A percentile compares a stretch with the other conserved stretches of the same genome.
phyloP scores from a whole-genome alignment of 345 rosid genomes.

The Lepidium aucheri region DNA sequence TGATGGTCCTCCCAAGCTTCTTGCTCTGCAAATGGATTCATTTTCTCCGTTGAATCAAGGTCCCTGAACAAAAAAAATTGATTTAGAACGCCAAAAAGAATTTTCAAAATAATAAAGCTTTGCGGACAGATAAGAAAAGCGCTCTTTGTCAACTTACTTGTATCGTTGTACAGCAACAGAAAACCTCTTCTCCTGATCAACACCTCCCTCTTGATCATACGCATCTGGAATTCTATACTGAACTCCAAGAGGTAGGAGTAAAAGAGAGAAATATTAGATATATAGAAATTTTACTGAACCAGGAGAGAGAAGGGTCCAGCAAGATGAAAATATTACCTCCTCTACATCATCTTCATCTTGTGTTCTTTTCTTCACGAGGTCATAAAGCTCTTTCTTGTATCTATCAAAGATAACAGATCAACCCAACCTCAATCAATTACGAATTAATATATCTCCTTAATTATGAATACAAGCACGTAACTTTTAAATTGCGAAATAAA shows the following conservation, averaged over 20 bases:
- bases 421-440: slow-evolving; percentile 1
- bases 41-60: slow-evolving; percentile 59
- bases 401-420: slow-evolving; percentile 34
- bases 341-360: slow-evolving; percentile 55
- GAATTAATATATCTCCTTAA: neutral
- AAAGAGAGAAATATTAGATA: slow-evolving; percentile 9
- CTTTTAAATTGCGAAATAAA: neutral
- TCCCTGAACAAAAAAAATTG: slow-evolving; percentile 35
- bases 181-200: slow-evolving; percentile 91
- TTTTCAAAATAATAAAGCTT: neutral
- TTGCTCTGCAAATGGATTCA: slow-evolving; percentile 98
- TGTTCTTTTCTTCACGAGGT: slow-evolving; percentile 72
- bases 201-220: slow-evolving; percentile 80
- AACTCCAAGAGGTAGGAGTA: slow-evolving; percentile 12
- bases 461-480: neutral
- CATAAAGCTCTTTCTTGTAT: slow-evolving; percentile 72
- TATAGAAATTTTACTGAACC: neutral
- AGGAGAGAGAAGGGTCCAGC: neutral
- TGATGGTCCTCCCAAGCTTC: slow-evolving; percentile 99
- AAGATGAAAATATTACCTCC: slow-evolving; percentile 47
- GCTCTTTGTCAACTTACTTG: slow-evolving; percentile 36
- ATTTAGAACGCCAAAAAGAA: neutral
- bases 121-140: neutral
- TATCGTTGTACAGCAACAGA: slow-evolving; percentile 88
- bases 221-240: slow-evolving; percentile 98